Base-by-base conservation (phyloP, 2,329 filamentous ascomycete species). In the Xylariaceae sp. region DNA sequence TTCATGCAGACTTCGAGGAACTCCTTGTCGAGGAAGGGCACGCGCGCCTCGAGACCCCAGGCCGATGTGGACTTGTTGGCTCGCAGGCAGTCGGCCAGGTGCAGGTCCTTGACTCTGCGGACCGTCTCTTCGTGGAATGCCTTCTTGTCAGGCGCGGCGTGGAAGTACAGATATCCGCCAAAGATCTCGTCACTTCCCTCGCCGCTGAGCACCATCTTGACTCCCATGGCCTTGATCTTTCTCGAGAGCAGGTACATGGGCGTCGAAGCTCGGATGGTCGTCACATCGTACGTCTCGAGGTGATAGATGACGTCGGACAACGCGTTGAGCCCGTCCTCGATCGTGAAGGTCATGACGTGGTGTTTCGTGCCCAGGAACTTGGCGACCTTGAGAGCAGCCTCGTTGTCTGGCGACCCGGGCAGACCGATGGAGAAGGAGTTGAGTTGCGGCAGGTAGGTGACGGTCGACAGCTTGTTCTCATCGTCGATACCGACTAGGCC, bases 361-460 rank as follows among this genome's bases (percentile, higher is more conserved):
- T 98, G 92, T 71, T 92, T 94, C 41, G 92, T 98, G 58, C 92
- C 94, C 29, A 98, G 79, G 74, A 94, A 98, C 64, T 90, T 85
- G 59, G 92, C 92, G 13, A 96, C 92, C 67, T 96, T 86, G 41
- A 89, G 71, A 13, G 92, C 92, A 32, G 92, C 92, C 64, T 85
- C 81, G 59, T 88, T 92, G 64, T 98, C 92, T 34, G 92, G 92
- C 23, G 92, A 87, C 52, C 83, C 86, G 6, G 90, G 89, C 24
- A 98, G 81, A 59, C 92, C 92, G 52, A 98, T 98, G 12, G 92
- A 98, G 75, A 98, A 98, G 12, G 89, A 96, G 78, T 97, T 94
- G 65, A 98, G 80, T 65, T 97, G 86, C 24, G 90, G 88, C 38
- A 97, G 80, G 57, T 92, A 87, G 39, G 89, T 92, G 47, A 95